Conservation (phyloP, 805 yeast genomes). For the Saccharomycopsis sp. region DNA sequence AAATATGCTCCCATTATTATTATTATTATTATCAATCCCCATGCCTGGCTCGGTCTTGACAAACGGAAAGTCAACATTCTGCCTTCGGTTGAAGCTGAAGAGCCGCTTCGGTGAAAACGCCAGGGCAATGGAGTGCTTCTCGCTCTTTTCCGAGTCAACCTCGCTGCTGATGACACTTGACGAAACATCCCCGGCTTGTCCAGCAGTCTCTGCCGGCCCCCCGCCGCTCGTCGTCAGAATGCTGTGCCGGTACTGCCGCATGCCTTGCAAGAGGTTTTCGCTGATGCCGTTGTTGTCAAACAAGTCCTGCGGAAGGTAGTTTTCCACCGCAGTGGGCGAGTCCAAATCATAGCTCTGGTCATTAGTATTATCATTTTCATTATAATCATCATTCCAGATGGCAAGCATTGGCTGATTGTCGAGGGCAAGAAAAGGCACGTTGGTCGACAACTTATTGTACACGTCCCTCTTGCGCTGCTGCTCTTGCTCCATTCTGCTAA, state of each 20-base stretch:
- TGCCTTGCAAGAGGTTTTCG: constrained; percentile 11
- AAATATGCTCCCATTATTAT: constrained; percentile 3
- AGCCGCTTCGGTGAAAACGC: constrained; percentile 17
- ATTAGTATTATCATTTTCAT: neutral
- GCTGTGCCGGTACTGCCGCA: constrained; percentile 7
- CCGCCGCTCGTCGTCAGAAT: constrained; percentile 1
- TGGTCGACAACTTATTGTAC: too few relatives aligned
- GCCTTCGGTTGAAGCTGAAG: constrained; percentile 12
- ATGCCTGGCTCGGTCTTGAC: constrained; percentile 7
- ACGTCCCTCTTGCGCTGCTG: too few relatives aligned
- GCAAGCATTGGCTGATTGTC: neutral
- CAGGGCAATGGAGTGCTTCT: constrained; percentile 13
- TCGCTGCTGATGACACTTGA: neutral
- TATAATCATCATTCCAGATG: neutral
- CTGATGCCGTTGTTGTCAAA: constrained; percentile 9
- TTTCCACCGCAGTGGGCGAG: too few relatives aligned
- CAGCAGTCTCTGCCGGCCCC: neutral
- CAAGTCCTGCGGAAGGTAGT: constrained; percentile 8
- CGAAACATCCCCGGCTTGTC: neutral
- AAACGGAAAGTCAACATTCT: too few relatives aligned
- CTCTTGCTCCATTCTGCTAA: constrained; percentile 13
- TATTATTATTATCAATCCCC: constrained; percentile 13
- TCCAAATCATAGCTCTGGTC: too few relatives aligned
- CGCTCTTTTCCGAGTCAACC: too few relatives aligned
- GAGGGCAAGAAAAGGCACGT: too few relatives aligned